phyloP scores from a whole-genome alignment of 1,139 yeast genomes.

The Magnusiomyces paraingens region DNA sequence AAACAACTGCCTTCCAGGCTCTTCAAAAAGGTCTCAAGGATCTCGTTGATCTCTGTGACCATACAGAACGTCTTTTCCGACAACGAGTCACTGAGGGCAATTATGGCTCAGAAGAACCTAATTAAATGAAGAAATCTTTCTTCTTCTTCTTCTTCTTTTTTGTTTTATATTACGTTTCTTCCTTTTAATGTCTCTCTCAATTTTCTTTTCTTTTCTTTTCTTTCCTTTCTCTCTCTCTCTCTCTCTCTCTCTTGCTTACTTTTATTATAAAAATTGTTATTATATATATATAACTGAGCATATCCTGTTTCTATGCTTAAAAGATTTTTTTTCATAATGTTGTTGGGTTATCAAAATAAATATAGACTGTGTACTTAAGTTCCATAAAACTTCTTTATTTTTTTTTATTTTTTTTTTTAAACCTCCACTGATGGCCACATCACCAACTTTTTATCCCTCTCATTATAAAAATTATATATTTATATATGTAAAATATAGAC shows the following conservation, averaged over 20 bases:
- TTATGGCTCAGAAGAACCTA: slow-evolving; percentile 42
- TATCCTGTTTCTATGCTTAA: too few species aligned
- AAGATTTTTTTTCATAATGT: too few species aligned
- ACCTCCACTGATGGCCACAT: neutral
- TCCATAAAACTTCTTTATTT: neutral
- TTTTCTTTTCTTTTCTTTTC: neutral
- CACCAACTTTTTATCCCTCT: neutral
- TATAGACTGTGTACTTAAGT: neutral
- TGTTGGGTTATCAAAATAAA: neutral
- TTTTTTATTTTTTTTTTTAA: neutral
- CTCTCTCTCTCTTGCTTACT: too few species aligned
- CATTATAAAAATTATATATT: too few species aligned
- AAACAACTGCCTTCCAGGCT: slow-evolving; percentile 86
- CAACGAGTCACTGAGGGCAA: slow-evolving; percentile 39
- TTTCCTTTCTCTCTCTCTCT: neutral
- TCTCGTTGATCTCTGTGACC: slow-evolving; percentile 73
- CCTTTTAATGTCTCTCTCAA: neutral
- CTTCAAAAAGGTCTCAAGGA: slow-evolving; percentile 87
- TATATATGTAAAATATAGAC: too few species aligned
- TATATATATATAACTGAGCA: too few species aligned
- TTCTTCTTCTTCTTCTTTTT: neutral
- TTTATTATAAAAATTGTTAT: too few species aligned
- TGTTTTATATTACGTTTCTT: neutral
- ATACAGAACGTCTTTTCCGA: slow-evolving; percentile 67
- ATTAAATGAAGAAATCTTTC: neutral